Evolutionary conservation across 768 basidiomycete species (phyloP).

Genomic region (Tricholoma matsutake): DNA sequence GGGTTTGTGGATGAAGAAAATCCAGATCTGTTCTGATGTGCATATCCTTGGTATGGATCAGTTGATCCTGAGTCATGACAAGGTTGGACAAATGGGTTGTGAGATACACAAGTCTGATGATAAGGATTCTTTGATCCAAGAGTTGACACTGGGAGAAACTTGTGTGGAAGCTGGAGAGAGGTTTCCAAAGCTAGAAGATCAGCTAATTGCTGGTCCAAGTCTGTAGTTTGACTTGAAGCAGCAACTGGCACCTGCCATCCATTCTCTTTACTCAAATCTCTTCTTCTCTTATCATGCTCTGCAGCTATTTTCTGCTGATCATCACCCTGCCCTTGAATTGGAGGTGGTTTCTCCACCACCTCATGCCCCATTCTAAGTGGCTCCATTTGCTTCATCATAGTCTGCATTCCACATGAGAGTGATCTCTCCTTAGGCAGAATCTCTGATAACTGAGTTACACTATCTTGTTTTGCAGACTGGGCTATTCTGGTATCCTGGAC

Average conservation of each 20-base stretch:
- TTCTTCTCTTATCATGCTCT: background rate
- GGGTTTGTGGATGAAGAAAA: background rate
- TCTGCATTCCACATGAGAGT: background rate
- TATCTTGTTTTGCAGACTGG: background rate
- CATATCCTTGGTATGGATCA: background rate
- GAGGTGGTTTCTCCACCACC: background rate
- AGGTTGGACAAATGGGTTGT: background rate
- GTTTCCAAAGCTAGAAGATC: too few relatives aligned
- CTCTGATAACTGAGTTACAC: background rate
- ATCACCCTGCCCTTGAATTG: background rate
- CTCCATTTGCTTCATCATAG: background rate
- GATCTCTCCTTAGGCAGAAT: background rate
- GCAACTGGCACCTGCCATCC: background rate
- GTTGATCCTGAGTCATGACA: too few relatives aligned
- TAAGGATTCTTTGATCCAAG: background rate
- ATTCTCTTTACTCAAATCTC: background rate
- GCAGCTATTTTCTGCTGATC: background rate
- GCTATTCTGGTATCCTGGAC: background rate
- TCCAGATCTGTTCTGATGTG: background rate
- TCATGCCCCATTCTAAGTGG: background rate
- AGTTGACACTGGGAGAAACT: background rate
- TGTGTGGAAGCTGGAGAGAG: background rate
- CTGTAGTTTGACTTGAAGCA: background rate
- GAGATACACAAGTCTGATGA: background rate
- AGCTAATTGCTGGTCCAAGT: too few relatives aligned